Base-by-base conservation (phyloP, 495 filamentous ascomycete species). In the Xylaria flabelliformis region DNA sequence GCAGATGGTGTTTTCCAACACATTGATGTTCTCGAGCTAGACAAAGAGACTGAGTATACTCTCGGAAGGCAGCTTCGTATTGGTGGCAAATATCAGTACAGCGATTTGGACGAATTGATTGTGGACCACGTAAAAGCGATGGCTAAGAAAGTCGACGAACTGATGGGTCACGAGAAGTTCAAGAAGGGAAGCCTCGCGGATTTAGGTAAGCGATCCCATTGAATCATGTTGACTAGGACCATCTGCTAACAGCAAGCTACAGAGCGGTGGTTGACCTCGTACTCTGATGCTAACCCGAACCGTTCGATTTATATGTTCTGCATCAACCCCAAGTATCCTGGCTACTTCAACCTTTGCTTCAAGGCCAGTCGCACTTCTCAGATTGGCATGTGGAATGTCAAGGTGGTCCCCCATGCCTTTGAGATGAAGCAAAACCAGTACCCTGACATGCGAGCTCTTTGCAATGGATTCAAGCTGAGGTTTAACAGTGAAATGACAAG, bases 61-160 rank as follows among this genome's bases (percentile, higher is more conserved):
- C 91, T 98, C 15, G 96, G 97, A 41, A 90, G 88, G 69, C 89
- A 89, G 19, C 86, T 98, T 58, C 93, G 92, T 75, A 91, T 98
- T 51, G 92, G 89, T 17, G 92, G 93, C 58, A 93, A 92, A 77
- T 95, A 94, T 80, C 95, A 87, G 4, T 99, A 99, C 85, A 92
- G 89, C 62, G 96, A 99, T 91, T 83, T 99, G 67, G 96, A 99
- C 82, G 96, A 99, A 82, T 82, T 99, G 82, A 98, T 99, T 75
- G 95, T 95, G 80, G 94, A 94, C 71, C 96, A 99, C 74, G 93
- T 99, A 76, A 95, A 97, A 83, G 92, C 95, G 44, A 98, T 98
- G 95, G 93, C 94, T 39, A 93, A 91, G 83, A 99, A 99, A 84
- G 95, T 98, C 9, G 95, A 97, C 64, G 96, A 99, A 83, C 91